Base-by-base conservation (phyloP, 805 yeast species). In the Lipomyces lipofer region DNA sequence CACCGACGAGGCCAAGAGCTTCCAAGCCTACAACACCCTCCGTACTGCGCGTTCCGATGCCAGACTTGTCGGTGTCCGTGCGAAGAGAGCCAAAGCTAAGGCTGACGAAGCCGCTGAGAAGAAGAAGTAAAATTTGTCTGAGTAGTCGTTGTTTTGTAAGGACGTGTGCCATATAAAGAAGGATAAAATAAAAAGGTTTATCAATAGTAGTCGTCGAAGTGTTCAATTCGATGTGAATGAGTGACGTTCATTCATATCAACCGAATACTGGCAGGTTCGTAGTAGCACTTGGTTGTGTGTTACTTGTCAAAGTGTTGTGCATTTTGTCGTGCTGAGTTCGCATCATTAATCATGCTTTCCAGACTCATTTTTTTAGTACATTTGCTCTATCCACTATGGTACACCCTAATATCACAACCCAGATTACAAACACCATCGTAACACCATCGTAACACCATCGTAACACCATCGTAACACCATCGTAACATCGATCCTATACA, bases 61-160 rank as follows among this genome's bases (percentile, higher is more conserved):
- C 84, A 89, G 82, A 78, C 86, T 82, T 86, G 81, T 77, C 76
- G 99, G 99, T 83, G 81, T 83, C 80, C 90, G 95, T 81, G 98
- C 85, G 75, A 94, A 92, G 95, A 87, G 97, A 81, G 96, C 96
- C 73, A 83, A 83, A 82, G 97, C 97, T 76, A 98, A 89, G 81
- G 98, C 97, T 77, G 99, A 91, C 82, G 64, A 43, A 35, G 64
- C 45, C n/a, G 96, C 95, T 80, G 97, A 90, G 73, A 91, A 91
- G 92, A 91, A 91, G 91, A 89, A 89, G 85, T 89, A 88, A 84
- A 71, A 66, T n/a, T n/a, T n/a, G n/a, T n/a, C n/a, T n/a, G n/a
- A n/a, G n/a, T n/a, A 17, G 28, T 19, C 15, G 27, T 42, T 19
- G n/a, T 32, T 38, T 38, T 39, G 22, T 6, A 52, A 21, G 15